Evolutionary conservation across 768 basidiomycete genomes (phyloP).

Genomic region (Rhodotorula kratochvilovae): DNA sequence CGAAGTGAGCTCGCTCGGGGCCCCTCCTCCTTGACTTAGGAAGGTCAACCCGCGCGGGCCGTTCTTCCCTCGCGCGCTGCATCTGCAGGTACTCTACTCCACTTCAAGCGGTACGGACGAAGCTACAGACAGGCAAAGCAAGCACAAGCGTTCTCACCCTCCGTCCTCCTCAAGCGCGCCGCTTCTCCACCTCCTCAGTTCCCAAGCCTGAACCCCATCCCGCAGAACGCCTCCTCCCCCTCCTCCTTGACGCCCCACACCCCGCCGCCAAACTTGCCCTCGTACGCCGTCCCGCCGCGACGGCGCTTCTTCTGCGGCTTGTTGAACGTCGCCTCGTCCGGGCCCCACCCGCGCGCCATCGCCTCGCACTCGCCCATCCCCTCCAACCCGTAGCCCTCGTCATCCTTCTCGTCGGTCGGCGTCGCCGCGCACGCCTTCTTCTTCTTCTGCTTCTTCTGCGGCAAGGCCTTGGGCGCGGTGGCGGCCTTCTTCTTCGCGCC

Average conservation of each 20-base stretch:
- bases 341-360: not conserved
- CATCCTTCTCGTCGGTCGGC: not conserved
- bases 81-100: too few species aligned
- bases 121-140: not conserved
- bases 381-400: too few species aligned
- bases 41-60: too few species aligned
- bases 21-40: too few species aligned
- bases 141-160: not conserved
- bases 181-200: not conserved
- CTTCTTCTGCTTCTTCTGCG: not conserved
- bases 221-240: not conserved
- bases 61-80: too few species aligned
- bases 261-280: not conserved
- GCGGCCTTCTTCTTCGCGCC: not conserved
- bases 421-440: not conserved
- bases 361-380: not conserved
- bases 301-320: not conserved
- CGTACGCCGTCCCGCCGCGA: not conserved
- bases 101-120: too few species aligned
- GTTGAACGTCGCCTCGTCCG: not conserved
- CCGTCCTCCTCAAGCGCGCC: not conserved
- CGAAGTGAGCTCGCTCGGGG: too few species aligned
- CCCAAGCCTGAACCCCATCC: not conserved
- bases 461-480: not conserved
- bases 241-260: conserved; percentile 4